Evolutionary conservation across 257 asterid species (phyloP).

Genomic region (Vinca minor): DNA sequence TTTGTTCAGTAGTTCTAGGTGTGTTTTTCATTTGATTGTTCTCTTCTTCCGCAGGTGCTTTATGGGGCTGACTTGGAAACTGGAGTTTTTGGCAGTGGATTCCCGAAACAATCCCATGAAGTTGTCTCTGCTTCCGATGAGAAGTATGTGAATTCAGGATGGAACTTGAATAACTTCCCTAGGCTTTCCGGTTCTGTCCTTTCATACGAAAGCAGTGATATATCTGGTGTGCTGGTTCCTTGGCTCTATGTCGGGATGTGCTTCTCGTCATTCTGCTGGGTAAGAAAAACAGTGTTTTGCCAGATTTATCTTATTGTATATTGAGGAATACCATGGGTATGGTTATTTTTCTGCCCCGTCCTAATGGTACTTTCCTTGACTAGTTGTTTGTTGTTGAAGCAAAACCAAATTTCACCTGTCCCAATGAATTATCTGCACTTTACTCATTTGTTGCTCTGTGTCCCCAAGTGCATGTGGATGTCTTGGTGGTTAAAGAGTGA

Average conservation of each 20-base stretch:
- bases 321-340: not conserved
- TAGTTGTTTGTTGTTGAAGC: no score
- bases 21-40: constrained; percentile 10
- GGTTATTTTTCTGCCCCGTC: not conserved
- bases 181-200: constrained; percentile 82
- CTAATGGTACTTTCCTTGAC: not conserved
- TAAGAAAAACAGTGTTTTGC: no score
- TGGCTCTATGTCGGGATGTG: constrained; percentile 99
- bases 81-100: constrained; percentile 85
- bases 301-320: not conserved
- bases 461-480: not conserved
- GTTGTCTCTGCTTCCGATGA: constrained; percentile 27
- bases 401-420: no score
- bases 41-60: constrained; percentile 47
- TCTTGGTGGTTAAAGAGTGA: not conserved
- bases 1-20: not conserved
- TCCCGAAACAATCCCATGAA: constrained; percentile 46
- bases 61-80: constrained; percentile 96
- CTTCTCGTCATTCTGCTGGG: constrained; percentile 65
- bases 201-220: constrained; percentile 74
- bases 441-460: not conserved
- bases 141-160: constrained; percentile 59
- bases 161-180: constrained; percentile 90
- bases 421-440: not conserved
- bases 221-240: constrained; percentile 94